A percentile compares a stretch with the other conserved stretches of the same genome.
phyloP scores from a whole-genome alignment of 495 filamentous ascomycete genomes.

The Penicillium cinerascens region DNA sequence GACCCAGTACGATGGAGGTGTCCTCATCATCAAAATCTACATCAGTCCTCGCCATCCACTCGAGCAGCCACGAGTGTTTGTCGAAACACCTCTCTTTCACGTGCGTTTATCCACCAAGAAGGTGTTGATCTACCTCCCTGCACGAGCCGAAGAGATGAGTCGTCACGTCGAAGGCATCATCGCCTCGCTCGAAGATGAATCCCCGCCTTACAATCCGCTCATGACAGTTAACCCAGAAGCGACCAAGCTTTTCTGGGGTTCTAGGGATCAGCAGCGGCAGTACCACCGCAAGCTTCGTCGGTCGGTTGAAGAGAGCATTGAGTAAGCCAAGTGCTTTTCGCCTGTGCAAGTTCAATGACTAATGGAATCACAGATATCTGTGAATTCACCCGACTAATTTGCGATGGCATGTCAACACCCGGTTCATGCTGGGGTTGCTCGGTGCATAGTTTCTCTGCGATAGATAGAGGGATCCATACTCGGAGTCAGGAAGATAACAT shows the following conservation, averaged over 20 bases:
- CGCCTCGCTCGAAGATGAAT: slow-evolving; percentile 77
- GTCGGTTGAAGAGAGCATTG: slow-evolving; percentile 51
- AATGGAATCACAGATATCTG: not conserved
- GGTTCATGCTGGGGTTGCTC: not conserved
- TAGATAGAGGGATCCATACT: not conserved
- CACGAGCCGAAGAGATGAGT: slow-evolving; percentile 70
- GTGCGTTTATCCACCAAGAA: slow-evolving; percentile 78
- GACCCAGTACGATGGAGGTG: slow-evolving; percentile 89
- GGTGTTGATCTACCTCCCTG: slow-evolving; percentile 78
- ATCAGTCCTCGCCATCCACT: slow-evolving; percentile 88
- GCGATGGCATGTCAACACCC: not conserved
- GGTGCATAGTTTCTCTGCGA: not conserved
- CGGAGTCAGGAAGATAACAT: not conserved
- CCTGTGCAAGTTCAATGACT: not conserved
- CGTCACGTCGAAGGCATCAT: slow-evolving; percentile 86
- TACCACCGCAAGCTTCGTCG: slow-evolving; percentile 78
- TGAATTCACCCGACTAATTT: not conserved
- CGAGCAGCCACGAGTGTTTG: slow-evolving; percentile 82
- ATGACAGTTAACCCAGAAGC: slow-evolving; percentile 87
- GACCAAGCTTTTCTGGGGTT: slow-evolving; percentile 83
- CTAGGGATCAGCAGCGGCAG: slow-evolving; percentile 67
- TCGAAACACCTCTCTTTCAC: slow-evolving; percentile 82
- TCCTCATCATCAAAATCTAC: slow-evolving; percentile 75
- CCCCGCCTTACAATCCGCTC: slow-evolving; percentile 84
- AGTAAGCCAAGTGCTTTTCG: slow-evolving; percentile 30